These are phyloP conservation scores for Pythium plurisporium DNA, from an alignment of 352 stramenopile species.

Conservation along the genomic window DNA sequence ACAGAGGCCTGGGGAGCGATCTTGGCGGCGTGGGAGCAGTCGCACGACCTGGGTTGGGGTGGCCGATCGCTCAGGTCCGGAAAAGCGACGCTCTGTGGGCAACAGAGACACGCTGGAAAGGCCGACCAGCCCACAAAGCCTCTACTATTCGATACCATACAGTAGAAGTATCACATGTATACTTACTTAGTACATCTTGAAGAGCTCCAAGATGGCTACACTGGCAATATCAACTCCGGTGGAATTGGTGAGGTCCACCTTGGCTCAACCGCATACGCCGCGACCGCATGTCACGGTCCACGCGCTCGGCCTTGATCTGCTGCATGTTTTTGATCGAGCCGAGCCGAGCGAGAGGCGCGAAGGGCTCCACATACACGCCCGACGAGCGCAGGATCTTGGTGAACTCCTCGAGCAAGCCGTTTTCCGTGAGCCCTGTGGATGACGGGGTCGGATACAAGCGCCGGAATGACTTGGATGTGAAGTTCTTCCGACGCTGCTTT, in stretches of 20 bases:
- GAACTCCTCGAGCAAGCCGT: constrained; percentile 62
- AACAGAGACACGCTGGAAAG: constrained; percentile 13
- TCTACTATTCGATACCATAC: neutral
- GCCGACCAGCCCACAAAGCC: neutral
- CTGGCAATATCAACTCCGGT: neutral
- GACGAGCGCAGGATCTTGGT: constrained; percentile 44
- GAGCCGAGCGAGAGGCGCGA: constrained; percentile 46
- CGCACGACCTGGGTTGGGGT: no score
- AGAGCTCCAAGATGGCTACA: neutral
- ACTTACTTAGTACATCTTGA: neutral
- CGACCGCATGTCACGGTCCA: constrained; percentile 21
- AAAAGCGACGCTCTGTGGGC: no score
- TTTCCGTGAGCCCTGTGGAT: constrained; percentile 39
- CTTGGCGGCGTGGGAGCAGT: neutral
- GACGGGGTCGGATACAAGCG: constrained; percentile 43
- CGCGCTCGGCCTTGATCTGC: constrained; percentile 12
- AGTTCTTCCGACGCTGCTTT: constrained; percentile 19
- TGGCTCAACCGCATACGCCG: constrained; percentile 17
- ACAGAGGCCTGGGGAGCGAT: neutral
- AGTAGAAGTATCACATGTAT: neutral
- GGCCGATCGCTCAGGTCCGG: no score
- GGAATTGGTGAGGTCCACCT: constrained; percentile 1
- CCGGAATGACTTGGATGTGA: constrained; percentile 28
- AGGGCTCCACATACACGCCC: constrained; percentile 57
- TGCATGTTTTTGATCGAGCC: constrained; percentile 53